phyloP scores from a whole-genome alignment of 2,329 filamentous ascomycete species.

The Scedosporium aurantiacum region DNA sequence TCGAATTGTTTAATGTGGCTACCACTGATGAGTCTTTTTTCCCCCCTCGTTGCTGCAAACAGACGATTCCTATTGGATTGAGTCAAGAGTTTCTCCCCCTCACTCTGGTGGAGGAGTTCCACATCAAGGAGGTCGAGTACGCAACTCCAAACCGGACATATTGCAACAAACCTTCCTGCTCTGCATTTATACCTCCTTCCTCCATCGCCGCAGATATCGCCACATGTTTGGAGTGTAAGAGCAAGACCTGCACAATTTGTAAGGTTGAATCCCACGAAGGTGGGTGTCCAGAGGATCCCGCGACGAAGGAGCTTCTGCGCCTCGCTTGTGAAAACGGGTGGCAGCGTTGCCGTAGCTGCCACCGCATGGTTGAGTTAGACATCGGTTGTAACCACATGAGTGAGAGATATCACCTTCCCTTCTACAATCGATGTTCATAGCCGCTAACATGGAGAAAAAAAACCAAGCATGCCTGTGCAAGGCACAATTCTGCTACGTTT shows the following conservation, averaged over 20 bases:
- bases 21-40: constrained; percentile 40
- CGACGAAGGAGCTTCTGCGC: constrained; percentile 25
- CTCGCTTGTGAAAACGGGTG: constrained; percentile 33
- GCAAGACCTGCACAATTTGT: constrained; percentile 38
- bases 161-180: constrained; percentile 33
- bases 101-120: constrained; percentile 24
- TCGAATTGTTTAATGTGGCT: constrained; percentile 28
- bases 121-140: constrained; percentile 36
- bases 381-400: constrained; percentile 48
- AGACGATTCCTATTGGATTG: constrained; percentile 25
- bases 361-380: constrained; percentile 33
- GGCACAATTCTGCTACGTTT: constrained; percentile 36
- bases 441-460: constrained; percentile 28
- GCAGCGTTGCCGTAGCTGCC: constrained; percentile 38
- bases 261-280: constrained; percentile 32
- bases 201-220: constrained; percentile 23
- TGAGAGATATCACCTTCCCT: constrained; percentile 25
- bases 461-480: constrained; percentile 34
- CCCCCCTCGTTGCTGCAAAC: constrained; percentile 41
- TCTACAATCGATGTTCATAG: constrained; percentile 19
- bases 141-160: constrained; percentile 37
- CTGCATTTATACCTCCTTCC: constrained; percentile 29
- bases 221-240: constrained; percentile 29
- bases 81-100: constrained; percentile 24
- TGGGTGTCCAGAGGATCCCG: constrained; percentile 35